Percentiles rank a stretch among this genome's conserved stretches.
Evolutionary conservation across 257 asterid genomes (phyloP).

Genomic region (Fraxinus pennsylvanica): DNA sequence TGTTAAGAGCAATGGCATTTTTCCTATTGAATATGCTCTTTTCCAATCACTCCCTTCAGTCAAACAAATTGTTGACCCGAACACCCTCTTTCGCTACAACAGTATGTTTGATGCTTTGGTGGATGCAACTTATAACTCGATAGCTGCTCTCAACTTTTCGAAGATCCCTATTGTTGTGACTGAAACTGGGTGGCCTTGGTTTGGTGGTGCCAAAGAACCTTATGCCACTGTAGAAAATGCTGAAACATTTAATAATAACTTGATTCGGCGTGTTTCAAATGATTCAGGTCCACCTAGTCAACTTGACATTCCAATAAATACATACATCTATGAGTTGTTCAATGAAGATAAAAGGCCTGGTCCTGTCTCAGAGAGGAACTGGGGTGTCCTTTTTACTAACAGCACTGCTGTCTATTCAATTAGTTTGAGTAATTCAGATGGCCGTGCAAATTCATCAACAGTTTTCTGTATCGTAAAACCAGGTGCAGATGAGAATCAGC

Average conservation of each 20-base stretch:
- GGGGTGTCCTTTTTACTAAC: constrained; percentile 69
- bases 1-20: constrained; percentile 65
- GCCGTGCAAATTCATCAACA: constrained; percentile 42
- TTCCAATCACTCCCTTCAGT: constrained; percentile 70
- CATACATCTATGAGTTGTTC: constrained; percentile 76
- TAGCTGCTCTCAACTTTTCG: constrained; percentile 62
- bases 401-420: constrained; percentile 63
- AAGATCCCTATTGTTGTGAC: constrained; percentile 74
- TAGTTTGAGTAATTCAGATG: constrained; percentile 37
- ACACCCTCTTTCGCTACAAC: constrained; percentile 67
- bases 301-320: constrained; percentile 47
- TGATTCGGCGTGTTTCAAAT: constrained; percentile 65
- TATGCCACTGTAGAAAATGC: constrained; percentile 67
- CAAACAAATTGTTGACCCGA: constrained; percentile 81
- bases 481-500: constrained; percentile 49
- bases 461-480: constrained; percentile 62
- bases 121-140: constrained; percentile 78
- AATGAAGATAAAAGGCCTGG: constrained; percentile 76
- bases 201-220: constrained; percentile 63
- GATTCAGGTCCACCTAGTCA: constrained; percentile 86
- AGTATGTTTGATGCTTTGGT: constrained; percentile 88
- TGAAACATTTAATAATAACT: constrained; percentile 54
- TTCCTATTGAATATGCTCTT: constrained; percentile 84
- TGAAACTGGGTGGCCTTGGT: constrained; percentile 91
- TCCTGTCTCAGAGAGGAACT: constrained; percentile 70